Evolutionary conservation across 2,329 filamentous ascomycete species (phyloP), one percentile per base, ranked within the genome.

Genomic region (Hypoxylon rubiginosum): DNA sequence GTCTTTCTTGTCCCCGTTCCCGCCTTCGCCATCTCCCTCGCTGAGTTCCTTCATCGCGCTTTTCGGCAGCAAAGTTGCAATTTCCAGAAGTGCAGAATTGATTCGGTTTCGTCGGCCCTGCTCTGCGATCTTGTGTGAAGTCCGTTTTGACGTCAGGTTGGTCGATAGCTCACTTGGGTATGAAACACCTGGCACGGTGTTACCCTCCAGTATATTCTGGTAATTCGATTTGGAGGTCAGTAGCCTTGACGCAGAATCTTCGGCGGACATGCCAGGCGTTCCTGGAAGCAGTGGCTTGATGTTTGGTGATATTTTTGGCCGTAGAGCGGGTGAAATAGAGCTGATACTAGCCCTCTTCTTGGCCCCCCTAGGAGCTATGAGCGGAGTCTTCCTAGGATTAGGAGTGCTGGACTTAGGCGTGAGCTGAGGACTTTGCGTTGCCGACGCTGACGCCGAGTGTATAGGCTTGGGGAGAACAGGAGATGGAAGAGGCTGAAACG

Each of bases 221-320:
- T 99, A 99, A 75, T 99, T 99, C 1, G 95, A 98, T 78, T 98
- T 98, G 15, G 92, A 93, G 36, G 94, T 92, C 28, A 99, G 85
- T 48, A 98, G 86, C 28, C 93, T 86, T n/a, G 88, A 90, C 0
- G 88, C 85, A 1, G 87, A 85, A 71, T 89, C 86, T 70, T 90
- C 88, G 4, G 83, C 83, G 1, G 86, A 83, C 61, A 84, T 80
- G 2, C 84, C 84, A 3, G 82, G 75, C 0, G 79, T 78, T 26
- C 81, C 90, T 19, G 94, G 93, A 50, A 97, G 85, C 21, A 97
- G 80, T 9, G 96, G 95, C 77, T 97, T 97, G 78, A 99, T 97
- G 77, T 89, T 97, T 2, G 95, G 96, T 26, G 94, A 97, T 67
- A 98, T 97, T 77, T 89, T 92, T 1, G 96, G 96, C 28, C 93